Percentiles rank a stretch among this genome's conserved stretches.
phyloP scores from a whole-genome alignment of 2,329 filamentous ascomycete genomes.

The Neoascochyta sp. region DNA sequence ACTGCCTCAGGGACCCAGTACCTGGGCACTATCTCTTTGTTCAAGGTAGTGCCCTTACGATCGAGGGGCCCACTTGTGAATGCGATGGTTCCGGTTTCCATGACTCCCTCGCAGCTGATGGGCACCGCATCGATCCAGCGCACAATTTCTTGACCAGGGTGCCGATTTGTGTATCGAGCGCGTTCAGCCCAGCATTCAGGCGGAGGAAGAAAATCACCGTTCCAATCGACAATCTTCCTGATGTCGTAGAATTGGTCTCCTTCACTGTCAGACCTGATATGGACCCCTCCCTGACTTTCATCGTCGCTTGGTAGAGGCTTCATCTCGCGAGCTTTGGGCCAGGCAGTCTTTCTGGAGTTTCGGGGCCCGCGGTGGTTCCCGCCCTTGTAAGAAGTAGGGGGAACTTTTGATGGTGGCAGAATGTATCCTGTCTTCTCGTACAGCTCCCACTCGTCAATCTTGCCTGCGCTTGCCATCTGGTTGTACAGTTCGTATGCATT shows the following conservation, averaged over 20 bases:
- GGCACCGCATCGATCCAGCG: constrained; percentile 27
- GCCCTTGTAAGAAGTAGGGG: constrained; percentile 2
- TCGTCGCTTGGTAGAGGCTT: constrained; percentile 12
- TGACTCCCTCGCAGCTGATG: constrained; percentile 6
- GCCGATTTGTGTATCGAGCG: constrained; percentile 24
- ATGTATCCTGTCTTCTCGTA: no score
- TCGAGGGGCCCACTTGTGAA: constrained; percentile 2
- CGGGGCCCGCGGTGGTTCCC: constrained; percentile 9
- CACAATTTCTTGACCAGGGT: constrained; percentile 33
- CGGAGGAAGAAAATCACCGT: constrained; percentile 46
- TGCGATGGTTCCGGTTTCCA: constrained; percentile 5
- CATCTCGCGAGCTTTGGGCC: constrained; percentile 32
- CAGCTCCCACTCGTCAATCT: no score
- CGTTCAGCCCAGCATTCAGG: constrained; percentile 47
- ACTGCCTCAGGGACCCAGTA: constrained; percentile 28
- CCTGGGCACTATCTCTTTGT: constrained; percentile 27
- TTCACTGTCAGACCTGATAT: constrained; percentile 24
- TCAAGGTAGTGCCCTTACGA: constrained; percentile 1
- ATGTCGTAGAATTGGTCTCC: constrained; percentile 35
- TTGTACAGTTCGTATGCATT: no score
- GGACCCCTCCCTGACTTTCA: constrained; percentile 22
- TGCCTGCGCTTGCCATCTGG: no score
- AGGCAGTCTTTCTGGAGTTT: constrained; percentile 14
- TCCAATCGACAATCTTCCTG: constrained; percentile 43
- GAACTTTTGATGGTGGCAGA: no score